A percentile compares a stretch with the other conserved stretches of the same genome.
phyloP scores from a whole-genome alignment of 73 alveolate genomes.

The Paramecium sonneborni region DNA sequence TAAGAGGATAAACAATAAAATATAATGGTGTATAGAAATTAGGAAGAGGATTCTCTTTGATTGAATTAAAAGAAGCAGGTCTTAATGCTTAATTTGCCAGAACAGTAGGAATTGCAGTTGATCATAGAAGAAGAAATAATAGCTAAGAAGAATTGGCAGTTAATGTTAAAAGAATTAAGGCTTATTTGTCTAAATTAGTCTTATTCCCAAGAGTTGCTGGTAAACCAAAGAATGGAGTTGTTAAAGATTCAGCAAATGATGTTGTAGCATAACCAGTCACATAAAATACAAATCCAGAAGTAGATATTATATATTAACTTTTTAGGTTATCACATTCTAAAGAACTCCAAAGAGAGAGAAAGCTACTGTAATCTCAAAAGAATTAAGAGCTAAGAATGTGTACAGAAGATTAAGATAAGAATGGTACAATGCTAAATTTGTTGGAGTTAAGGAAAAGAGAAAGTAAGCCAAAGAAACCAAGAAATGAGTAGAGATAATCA shows the following conservation, averaged over 20 bases:
- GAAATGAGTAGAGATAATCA: slow-evolving; percentile 14
- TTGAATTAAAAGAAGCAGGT: slow-evolving; percentile 94
- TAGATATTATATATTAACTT: background rate
- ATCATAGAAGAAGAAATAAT: slow-evolving; percentile 97
- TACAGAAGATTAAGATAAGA: slow-evolving; percentile 54
- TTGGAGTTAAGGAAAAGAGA: slow-evolving; percentile 56
- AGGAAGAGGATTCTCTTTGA: slow-evolving; percentile 97
- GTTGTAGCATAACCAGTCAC: background rate
- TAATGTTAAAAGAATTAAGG: slow-evolving; percentile 93
- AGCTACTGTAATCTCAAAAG: slow-evolving; percentile 46
- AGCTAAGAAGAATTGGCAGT: slow-evolving; percentile 85
- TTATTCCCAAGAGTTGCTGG: slow-evolving; percentile 94
- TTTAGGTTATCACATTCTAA: slow-evolving; percentile 40
- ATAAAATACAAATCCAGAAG: slow-evolving; percentile 50
- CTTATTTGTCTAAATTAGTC: slow-evolving; percentile 90
- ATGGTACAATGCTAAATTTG: slow-evolving; percentile 58
- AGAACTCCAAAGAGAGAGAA: slow-evolving; percentile 47
- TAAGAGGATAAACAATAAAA: slow-evolving; percentile 89
- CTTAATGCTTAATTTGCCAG: slow-evolving; percentile 92
- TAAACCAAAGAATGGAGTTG: slow-evolving; percentile 92
- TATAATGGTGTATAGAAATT: slow-evolving; percentile 79
- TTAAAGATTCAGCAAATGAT: slow-evolving; percentile 68
- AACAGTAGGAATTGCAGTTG: slow-evolving; percentile 98
- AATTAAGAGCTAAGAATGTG: slow-evolving; percentile 23
- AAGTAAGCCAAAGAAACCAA: slow-evolving; percentile 22